Percentiles rank a stretch among this genome's conserved stretches.
Conservation (phyloP, 2,329 filamentous ascomycete species). For the Taxawa tesnikishii region DNA sequence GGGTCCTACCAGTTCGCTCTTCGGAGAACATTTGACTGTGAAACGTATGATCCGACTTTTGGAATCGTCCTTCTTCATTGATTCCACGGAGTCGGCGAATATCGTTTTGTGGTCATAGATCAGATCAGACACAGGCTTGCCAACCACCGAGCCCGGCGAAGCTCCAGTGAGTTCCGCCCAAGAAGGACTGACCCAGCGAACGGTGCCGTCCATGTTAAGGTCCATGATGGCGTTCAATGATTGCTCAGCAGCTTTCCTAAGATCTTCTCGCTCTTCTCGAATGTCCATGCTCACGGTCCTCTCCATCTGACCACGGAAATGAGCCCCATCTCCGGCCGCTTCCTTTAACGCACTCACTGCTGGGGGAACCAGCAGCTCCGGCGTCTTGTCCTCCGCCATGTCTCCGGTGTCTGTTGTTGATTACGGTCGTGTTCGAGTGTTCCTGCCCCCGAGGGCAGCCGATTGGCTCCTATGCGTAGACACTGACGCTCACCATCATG, state of each 20-base stretch:
- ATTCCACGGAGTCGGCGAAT: conserved; percentile 74
- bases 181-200: conserved; percentile 93
- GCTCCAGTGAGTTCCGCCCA: conserved; percentile 91
- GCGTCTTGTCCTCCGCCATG: conserved; percentile 4
- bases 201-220: conserved; percentile 74
- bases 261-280: conserved; percentile 80
- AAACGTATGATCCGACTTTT: conserved; percentile 85
- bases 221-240: conserved; percentile 95
- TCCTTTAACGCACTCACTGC: conserved; percentile 30
- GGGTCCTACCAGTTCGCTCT: conserved; percentile 1
- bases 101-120: conserved; percentile 67
- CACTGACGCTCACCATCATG: conserved; percentile 7
- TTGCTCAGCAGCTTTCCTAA: conserved; percentile 91
- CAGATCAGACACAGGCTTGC: conserved; percentile 66
- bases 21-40: conserved; percentile 46
- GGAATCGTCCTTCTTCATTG: conserved; percentile 85
- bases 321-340: conserved; percentile 18
- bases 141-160: conserved; percentile 57
- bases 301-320: conserved; percentile 31
- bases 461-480: conserved; percentile 3
- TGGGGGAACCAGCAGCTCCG: conserved; percentile 26
- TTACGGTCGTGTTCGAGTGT: background rate
- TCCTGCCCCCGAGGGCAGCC: conserved; percentile 8
- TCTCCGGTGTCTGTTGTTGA: background rate
- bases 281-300: conserved; percentile 75